phyloP scores from a whole-genome alignment of 495 filamentous ascomycete species.

The Neurospora sp. region DNA sequence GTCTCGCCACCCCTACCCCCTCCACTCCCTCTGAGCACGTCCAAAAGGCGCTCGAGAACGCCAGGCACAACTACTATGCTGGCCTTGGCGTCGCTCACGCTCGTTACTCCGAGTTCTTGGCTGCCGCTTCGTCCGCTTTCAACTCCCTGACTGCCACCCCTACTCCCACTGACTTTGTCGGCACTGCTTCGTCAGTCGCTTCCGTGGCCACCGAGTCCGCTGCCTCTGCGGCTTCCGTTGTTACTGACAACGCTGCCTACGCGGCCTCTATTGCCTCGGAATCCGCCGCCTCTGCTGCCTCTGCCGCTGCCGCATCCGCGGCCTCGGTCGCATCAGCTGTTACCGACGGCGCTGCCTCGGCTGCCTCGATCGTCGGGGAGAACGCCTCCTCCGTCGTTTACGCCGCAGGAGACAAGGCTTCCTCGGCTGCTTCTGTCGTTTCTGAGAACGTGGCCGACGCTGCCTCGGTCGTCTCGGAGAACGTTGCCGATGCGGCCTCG shows the following conservation, averaged over 20 bases:
- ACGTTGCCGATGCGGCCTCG: conserved; percentile 20
- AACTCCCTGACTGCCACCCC: conserved; percentile 41
- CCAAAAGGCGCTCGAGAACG: conserved; percentile 47
- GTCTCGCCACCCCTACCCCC: conserved; percentile 41
- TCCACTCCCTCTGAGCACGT: conserved; percentile 35
- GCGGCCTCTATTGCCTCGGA: conserved; percentile 15
- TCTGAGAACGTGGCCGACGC: conserved; percentile 19
- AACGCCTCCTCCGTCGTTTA: conserved; percentile 22
- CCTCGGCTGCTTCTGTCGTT: conserved; percentile 18
- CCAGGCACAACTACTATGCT: conserved; percentile 66
- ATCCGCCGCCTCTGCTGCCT: conserved; percentile 34
- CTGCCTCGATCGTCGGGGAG: conserved; percentile 24
- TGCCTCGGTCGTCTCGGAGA: conserved; percentile 17
- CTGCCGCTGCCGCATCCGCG: conserved; percentile 34
- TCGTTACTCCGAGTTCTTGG: conserved; percentile 62
- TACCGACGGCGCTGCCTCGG: conserved; percentile 16
- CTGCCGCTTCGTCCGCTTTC: conserved; percentile 53
- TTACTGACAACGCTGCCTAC: conserved; percentile 17
- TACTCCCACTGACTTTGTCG: conserved; percentile 35
- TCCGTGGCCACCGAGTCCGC: conserved; percentile 23
- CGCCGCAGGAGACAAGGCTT: conserved; percentile 10
- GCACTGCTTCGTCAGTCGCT: conserved; percentile 28
- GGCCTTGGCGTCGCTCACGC: conserved; percentile 68
- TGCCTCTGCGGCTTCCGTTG: conserved; percentile 21
- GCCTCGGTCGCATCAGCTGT: conserved; percentile 13